Base-by-base conservation (phyloP, 2,329 filamentous ascomycete genomes). In the Leptographium wingfieldii region DNA sequence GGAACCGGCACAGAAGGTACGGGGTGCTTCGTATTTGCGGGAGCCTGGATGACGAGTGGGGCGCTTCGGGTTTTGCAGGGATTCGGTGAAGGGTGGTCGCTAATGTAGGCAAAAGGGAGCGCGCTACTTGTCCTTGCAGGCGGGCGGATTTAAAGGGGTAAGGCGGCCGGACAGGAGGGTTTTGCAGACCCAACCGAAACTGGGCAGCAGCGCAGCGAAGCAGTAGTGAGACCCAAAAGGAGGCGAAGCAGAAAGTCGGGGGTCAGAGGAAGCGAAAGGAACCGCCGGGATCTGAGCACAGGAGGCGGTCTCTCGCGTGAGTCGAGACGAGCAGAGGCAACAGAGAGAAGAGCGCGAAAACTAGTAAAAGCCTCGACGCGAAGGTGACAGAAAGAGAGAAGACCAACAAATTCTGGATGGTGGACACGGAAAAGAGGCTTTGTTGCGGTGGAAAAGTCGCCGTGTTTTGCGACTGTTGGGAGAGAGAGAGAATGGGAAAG, bases 361-460 rank as follows among this genome's bases (percentile, higher is more conserved):
- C 77, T 79, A 80, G 69, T 70, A 63, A 80, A 72, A 73, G 71
- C 67, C 70, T 73, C 70, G 68, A 63, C 63, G 60, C 64, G 55
- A 67, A 65, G 43, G 16, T 46, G 43, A 63, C 62, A 51, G 62
- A 55, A 62, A 60, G 33, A 48, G 46, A 31, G 25, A 25, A 43
- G 38, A 31, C 48, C 25, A 27, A 22, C 22, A 16, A 33, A 29
- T 16, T 10, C 19, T 46, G 19, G 7, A 51, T 10, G 48, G 22
- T 19, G 31, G 6, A 22, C 14, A n/a, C 2, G 27, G 27, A 27
- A n/a, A 14, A 6, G 22, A 19, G 33, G 11, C 31, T 61, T 61
- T 61, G 58, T 55, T 43, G 51, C 29, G 38, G 38, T 56, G 35
- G 43, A 56, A 55, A 53, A 61, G 43, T 55, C 56, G 56, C 56